Conservation (phyloP, 768 basidiomycete genomes). For the Pleurotus salmoneostramineus region DNA sequence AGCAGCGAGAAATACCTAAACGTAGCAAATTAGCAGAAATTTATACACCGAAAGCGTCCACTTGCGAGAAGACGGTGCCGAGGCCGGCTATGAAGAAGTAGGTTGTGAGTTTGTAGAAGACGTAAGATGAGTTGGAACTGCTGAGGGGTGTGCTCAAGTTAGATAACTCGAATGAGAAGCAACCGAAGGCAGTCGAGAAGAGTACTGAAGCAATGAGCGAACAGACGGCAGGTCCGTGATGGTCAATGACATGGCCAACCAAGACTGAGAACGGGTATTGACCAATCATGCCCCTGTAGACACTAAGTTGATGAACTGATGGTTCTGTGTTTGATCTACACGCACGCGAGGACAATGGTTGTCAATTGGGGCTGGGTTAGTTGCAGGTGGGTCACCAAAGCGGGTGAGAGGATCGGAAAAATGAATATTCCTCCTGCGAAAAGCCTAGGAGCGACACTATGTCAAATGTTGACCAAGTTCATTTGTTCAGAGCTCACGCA, state of each 20-base stretch:
- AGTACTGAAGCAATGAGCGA: slow-evolving; percentile 59
- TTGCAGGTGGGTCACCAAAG: slow-evolving; percentile 52
- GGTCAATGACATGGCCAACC: slow-evolving; percentile 67
- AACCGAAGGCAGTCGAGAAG: slow-evolving; percentile 57
- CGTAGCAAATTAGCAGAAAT: not conserved
- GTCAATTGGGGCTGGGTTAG: slow-evolving; percentile 76
- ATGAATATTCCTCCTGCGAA: slow-evolving; percentile 79
- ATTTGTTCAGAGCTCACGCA: slow-evolving; percentile 10
- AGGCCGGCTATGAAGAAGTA: slow-evolving; percentile 64
- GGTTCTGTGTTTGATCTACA: not conserved
- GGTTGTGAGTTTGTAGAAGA: slow-evolving; percentile 49
- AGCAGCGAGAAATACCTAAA: slow-evolving; percentile 64
- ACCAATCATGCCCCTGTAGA: slow-evolving; percentile 68
- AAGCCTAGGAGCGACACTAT: slow-evolving; percentile 38
- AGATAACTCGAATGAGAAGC: slow-evolving; percentile 58
- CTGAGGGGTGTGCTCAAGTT: slow-evolving; percentile 34
- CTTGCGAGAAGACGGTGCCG: slow-evolving; percentile 72
- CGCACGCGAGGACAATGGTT: slow-evolving; percentile 74
- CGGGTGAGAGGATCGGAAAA: slow-evolving; percentile 71
- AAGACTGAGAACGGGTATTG: slow-evolving; percentile 76
- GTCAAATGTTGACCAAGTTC: not conserved
- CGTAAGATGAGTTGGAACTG: slow-evolving; percentile 29
- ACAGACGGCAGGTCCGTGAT: slow-evolving; percentile 62
- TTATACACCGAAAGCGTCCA: slow-evolving; percentile 3
- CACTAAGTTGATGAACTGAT: no score